phyloP scores from a whole-genome alignment of 805 yeast genomes.

The Yarrowia yakushimensis region DNA sequence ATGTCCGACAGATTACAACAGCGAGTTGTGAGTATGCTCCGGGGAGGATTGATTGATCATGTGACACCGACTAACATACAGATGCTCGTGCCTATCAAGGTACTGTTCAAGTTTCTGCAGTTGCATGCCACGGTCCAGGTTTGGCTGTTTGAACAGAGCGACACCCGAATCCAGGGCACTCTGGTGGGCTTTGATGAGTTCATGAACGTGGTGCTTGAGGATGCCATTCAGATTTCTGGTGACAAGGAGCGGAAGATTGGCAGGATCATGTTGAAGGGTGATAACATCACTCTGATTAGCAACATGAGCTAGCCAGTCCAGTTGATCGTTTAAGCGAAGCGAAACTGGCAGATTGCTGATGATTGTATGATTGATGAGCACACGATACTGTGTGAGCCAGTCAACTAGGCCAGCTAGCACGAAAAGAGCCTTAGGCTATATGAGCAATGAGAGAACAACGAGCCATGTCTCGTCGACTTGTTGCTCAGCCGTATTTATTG shows the following conservation, averaged over 20 bases:
- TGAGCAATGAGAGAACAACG: not conserved
- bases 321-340: not conserved
- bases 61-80: conserved; percentile 28
- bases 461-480: too few relatives aligned
- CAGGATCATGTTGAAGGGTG: conserved; percentile 81
- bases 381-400: too few relatives aligned
- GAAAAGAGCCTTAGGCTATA: not conserved
- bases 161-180: conserved; percentile 71
- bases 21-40: conserved; percentile 18
- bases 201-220: conserved; percentile 75
- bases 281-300: conserved; percentile 76
- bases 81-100: conserved; percentile 88
- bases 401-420: too few relatives aligned
- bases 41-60: not conserved
- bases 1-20: conserved; percentile 21
- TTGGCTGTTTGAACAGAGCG: conserved; percentile 87
- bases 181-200: conserved; percentile 95
- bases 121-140: conserved; percentile 74
- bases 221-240: conserved; percentile 60
- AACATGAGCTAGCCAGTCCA: conserved; percentile 29
- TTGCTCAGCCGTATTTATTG: conserved; percentile 12
- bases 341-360: not conserved
- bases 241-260: conserved; percentile 46
- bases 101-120: conserved; percentile 81
- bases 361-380: not conserved